phyloP scores from a whole-genome alignment of 371 early-diverging fungal species.

The Saksenaea oblongispora region DNA sequence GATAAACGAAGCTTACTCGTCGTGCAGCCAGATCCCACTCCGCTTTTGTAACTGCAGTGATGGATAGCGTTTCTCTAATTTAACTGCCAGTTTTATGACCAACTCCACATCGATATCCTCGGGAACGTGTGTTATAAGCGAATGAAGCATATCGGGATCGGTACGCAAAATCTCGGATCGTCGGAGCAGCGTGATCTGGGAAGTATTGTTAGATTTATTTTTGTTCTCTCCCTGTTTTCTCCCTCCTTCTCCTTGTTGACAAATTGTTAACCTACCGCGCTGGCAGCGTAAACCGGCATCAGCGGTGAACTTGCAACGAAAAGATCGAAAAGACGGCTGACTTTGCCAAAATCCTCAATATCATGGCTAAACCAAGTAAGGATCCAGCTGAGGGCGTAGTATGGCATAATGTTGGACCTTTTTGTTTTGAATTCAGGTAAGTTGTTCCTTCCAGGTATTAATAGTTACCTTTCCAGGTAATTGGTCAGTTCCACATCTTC shows the following conservation, averaged over 20 bases:
- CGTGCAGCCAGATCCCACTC: slow-evolving; percentile 57
- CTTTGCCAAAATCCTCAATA: slow-evolving; percentile 56
- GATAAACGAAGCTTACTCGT: slow-evolving; percentile 31
- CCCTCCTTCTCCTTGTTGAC: too few relatives aligned
- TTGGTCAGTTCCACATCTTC: slow-evolving; percentile 41
- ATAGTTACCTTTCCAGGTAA: slow-evolving; percentile 35
- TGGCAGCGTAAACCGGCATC: slow-evolving; percentile 75
- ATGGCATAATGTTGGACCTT: slow-evolving; percentile 64
- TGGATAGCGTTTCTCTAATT: slow-evolving; percentile 48
- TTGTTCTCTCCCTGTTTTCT: neutral
- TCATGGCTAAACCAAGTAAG: slow-evolving; percentile 90
- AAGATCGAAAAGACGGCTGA: slow-evolving; percentile 76
- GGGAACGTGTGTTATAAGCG: slow-evolving; percentile 62
- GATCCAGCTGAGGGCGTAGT: slow-evolving; percentile 84
- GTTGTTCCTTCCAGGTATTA: neutral
- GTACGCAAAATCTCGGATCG: slow-evolving; percentile 50
- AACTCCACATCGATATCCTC: slow-evolving; percentile 53
- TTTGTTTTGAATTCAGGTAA: neutral
- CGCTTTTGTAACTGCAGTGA: slow-evolving; percentile 53
- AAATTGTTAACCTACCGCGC: slow-evolving; percentile 44
- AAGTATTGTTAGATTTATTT: neutral
- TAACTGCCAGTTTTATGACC: slow-evolving; percentile 45
- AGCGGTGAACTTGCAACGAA: slow-evolving; percentile 74
- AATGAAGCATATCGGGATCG: slow-evolving; percentile 64
- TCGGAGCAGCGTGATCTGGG: slow-evolving; percentile 54